Percentiles rank a stretch among this genome's conserved stretches.
These are phyloP conservation scores for Clavulina sp. DNA, from an alignment of 768 basidiomycete genomes.

Conservation along the genomic window DNA sequence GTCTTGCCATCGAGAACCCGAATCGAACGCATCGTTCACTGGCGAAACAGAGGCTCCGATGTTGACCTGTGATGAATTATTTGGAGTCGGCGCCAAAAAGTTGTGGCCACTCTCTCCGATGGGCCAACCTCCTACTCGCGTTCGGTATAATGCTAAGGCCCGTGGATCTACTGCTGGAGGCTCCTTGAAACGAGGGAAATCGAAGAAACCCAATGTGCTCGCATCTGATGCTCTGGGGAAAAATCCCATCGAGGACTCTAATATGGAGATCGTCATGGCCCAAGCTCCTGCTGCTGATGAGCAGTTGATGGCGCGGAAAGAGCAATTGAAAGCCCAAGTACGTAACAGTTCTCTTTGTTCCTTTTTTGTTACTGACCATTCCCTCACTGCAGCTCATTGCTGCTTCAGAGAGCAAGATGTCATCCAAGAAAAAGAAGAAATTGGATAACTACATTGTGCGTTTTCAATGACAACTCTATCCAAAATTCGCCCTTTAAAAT, in stretches of 20 bases:
- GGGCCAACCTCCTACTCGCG: constrained; percentile 6
- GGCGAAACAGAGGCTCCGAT: too few species aligned
- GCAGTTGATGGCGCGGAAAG: constrained; percentile 42
- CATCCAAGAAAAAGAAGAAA: constrained; percentile 69
- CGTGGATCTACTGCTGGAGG: constrained; percentile 35
- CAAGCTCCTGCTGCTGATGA: constrained; percentile 45
- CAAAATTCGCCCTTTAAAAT: background rate
- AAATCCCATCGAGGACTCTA: background rate
- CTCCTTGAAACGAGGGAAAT: constrained; percentile 22
- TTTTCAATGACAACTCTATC: constrained; percentile 7
- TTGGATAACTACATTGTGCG: constrained; percentile 85
- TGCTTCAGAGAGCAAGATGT: constrained; percentile 45
- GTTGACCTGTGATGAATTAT: too few species aligned
- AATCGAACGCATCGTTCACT: too few species aligned
- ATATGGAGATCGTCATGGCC: constrained; percentile 23
- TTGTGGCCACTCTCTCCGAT: too few species aligned
- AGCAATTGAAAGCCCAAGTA: constrained; percentile 49
- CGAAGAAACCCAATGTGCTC: constrained; percentile 2
- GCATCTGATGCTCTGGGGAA: background rate
- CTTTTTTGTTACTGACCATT: background rate
- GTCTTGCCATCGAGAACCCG: too few species aligned
- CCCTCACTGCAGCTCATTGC: constrained; percentile 6
- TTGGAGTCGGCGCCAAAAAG: too few species aligned
- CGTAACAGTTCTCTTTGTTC: constrained; percentile 9
- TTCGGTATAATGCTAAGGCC: constrained; percentile 46